phyloP scores from a whole-genome alignment of 306 rosid species.

The Trifolium repens region DNA sequence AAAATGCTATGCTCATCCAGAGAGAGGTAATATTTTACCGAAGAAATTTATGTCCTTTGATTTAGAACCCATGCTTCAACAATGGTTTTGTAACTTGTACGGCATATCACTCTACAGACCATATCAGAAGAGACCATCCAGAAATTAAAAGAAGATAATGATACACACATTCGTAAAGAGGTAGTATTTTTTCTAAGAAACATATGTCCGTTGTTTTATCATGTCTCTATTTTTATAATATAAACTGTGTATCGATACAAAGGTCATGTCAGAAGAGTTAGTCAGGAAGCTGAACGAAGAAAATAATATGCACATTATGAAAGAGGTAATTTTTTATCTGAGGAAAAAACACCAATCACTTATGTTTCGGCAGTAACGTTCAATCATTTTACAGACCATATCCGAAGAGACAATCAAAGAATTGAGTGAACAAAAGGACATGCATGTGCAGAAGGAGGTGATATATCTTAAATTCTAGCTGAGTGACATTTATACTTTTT shows the following conservation, averaged over 20 bases:
- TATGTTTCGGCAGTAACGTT: slow-evolving; percentile 27
- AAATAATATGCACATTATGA: slow-evolving; percentile 48
- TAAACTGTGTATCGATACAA: slow-evolving; percentile 11
- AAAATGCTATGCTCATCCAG: slow-evolving; percentile 46
- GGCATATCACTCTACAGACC: slow-evolving; percentile 45
- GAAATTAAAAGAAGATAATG: slow-evolving; percentile 55
- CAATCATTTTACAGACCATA: slow-evolving; percentile 33
- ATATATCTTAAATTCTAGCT: slow-evolving; percentile 31
- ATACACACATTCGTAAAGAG: slow-evolving; percentile 49
- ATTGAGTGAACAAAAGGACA: slow-evolving; percentile 49
- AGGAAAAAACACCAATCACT: slow-evolving; percentile 23
- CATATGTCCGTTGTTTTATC: slow-evolving; percentile 28
- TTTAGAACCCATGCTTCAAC: background rate
- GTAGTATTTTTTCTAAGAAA: slow-evolving; percentile 44
- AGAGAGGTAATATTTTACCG: slow-evolving; percentile 50
- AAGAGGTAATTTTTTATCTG: slow-evolving; percentile 50
- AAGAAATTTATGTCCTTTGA: slow-evolving; percentile 15
- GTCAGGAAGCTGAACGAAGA: slow-evolving; percentile 50
- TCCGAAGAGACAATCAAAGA: slow-evolving; percentile 48
- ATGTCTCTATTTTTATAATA: slow-evolving; percentile 28
- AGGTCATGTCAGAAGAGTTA: slow-evolving; percentile 48
- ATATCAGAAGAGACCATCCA: slow-evolving; percentile 50
- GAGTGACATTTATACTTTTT: slow-evolving; percentile 18
- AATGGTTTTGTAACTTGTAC: slow-evolving; percentile 9
- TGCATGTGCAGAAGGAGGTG: slow-evolving; percentile 60